These are phyloP conservation scores for Perilla frutescens DNA, from an alignment of 257 asterid genomes.

Conservation along the genomic window DNA sequence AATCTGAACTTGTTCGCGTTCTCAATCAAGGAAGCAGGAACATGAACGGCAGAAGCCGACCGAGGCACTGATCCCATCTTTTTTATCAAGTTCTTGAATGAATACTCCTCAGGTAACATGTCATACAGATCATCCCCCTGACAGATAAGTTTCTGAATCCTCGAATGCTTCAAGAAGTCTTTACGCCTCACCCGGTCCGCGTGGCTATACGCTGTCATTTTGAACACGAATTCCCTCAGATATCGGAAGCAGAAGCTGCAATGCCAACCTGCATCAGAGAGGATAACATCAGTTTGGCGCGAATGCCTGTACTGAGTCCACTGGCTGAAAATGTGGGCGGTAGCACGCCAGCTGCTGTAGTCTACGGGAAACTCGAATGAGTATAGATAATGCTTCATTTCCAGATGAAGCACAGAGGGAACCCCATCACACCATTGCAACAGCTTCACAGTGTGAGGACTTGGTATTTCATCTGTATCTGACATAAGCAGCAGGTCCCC, in stretches of 20 bases:
- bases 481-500: slow-evolving; percentile 89
- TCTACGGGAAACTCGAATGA: slow-evolving; percentile 92
- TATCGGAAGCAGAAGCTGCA: slow-evolving; percentile 78
- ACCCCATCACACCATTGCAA: slow-evolving; percentile 93
- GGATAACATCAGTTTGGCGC: slow-evolving; percentile 62
- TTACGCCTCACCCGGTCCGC: slow-evolving; percentile 39
- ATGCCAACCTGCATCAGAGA: slow-evolving; percentile 96
- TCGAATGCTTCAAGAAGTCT: slow-evolving; percentile 57
- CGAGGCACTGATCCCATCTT: slow-evolving; percentile 87
- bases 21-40: slow-evolving; percentile 76
- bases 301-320: slow-evolving; percentile 80
- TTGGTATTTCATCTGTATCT: slow-evolving; percentile 92
- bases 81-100: slow-evolving; percentile 76
- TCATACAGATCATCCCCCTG: slow-evolving; percentile 81
- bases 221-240: slow-evolving; percentile 39
- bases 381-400: slow-evolving; percentile 69
- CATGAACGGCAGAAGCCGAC: slow-evolving; percentile 84
- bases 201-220: slow-evolving; percentile 44
- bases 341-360: slow-evolving; percentile 85
- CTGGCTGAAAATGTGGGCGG: slow-evolving; percentile 57
- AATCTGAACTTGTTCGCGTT: slow-evolving; percentile 75
- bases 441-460: slow-evolving; percentile 79
- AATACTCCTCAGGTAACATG: slow-evolving; percentile 93
- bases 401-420: slow-evolving; percentile 77
- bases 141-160: slow-evolving; percentile 80